Percentiles rank a stretch among this genome's conserved stretches.
Evolutionary conservation across 208 protist species (phyloP).

Genomic region (Trypanosoma rangeli): DNA sequence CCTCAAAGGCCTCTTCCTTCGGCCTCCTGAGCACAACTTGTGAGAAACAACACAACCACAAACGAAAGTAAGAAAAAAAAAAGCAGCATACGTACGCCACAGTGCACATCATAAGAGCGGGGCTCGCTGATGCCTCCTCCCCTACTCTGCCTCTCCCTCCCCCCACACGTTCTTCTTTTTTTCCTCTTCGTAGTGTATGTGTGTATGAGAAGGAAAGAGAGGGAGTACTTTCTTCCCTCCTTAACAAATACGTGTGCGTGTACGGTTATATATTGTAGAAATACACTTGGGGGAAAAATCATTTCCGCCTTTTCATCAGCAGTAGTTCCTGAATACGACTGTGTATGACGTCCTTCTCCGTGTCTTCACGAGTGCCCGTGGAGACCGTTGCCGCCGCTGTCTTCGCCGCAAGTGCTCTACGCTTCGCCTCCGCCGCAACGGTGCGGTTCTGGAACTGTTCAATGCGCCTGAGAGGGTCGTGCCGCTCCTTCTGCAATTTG

Average conservation of each 20-base stretch:
- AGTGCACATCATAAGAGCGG: background rate
- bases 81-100: background rate
- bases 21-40: background rate
- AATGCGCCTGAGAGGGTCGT: conserved; percentile 67
- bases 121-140: background rate
- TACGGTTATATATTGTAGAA: background rate
- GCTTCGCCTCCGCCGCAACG: conserved; percentile 58
- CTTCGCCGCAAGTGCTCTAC: conserved; percentile 34
- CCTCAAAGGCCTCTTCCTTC: background rate
- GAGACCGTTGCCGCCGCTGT: background rate
- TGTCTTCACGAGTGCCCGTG: background rate
- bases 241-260: background rate
- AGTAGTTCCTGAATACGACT: conserved; percentile 30
- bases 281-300: background rate
- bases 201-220: too few relatives aligned
- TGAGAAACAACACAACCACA: background rate
- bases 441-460: conserved; percentile 58
- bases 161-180: conserved; percentile 4
- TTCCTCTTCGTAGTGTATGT: conserved; percentile 13
- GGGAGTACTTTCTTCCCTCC: background rate
- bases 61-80: background rate
- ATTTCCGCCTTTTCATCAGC: conserved; percentile 24
- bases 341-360: conserved; percentile 23
- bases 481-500: conserved; percentile 56
- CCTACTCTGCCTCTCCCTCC: background rate